Conservation (phyloP, 2,329 filamentous ascomycete species). For the Aspergillus intermedius region DNA sequence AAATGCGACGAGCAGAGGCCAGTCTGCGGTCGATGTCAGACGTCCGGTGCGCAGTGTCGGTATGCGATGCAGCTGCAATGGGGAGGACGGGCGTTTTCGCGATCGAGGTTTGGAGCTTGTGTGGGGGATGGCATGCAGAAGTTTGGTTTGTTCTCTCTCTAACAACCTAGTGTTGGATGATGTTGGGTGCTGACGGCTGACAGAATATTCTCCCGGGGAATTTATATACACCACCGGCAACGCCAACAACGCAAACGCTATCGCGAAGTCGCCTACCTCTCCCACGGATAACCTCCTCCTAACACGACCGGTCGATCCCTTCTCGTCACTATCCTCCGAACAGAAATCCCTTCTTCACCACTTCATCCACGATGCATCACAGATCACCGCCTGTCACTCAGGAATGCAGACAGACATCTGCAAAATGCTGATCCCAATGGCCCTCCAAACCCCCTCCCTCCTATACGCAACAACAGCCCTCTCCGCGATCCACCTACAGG, state of each 20-base stretch:
- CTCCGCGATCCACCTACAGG: conserved; percentile 37
- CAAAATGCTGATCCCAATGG: conserved; percentile 40
- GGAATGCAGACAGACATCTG: conserved; percentile 39
- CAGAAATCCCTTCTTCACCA: conserved; percentile 36
- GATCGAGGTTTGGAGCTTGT: conserved; percentile 33
- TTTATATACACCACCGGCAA: conserved; percentile 32
- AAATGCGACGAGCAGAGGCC: conserved; percentile 42
- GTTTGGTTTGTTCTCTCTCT: conserved; percentile 19
- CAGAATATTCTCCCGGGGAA: conserved; percentile 35
- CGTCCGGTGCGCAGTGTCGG: conserved; percentile 31
- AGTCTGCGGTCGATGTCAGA: conserved; percentile 34
- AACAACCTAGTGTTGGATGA: too few relatives aligned
- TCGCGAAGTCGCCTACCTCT: conserved; percentile 1
- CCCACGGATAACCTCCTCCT: conserved; percentile 16
- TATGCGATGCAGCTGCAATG: conserved; percentile 39
- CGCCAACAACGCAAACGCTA: neutral
- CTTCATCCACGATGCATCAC: conserved; percentile 37
- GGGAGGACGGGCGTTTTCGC: conserved; percentile 37
- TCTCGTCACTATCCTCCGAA: conserved; percentile 28
- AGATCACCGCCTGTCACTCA: conserved; percentile 35
- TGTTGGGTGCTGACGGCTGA: neutral
- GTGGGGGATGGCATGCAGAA: conserved; percentile 31
- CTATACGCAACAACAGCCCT: conserved; percentile 39
- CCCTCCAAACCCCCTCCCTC: conserved; percentile 36
- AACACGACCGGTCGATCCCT: conserved; percentile 28